Evolutionary conservation across 108 stramenopile genomes (phyloP), one percentile per base, ranked within the genome.

Genomic region (Discostella stelligeroides): DNA sequence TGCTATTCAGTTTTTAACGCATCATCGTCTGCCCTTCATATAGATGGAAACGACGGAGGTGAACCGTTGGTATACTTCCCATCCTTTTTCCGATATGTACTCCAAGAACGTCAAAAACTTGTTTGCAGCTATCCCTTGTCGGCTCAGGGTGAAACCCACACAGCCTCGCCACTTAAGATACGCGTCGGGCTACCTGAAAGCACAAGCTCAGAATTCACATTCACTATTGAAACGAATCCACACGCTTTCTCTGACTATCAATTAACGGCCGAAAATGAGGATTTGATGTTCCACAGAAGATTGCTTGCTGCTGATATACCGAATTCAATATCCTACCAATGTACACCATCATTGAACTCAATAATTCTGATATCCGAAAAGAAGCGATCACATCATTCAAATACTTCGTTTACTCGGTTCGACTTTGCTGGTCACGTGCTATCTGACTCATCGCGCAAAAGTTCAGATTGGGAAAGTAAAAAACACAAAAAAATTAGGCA

Each of bases 41-140:
- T 49, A 29, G 88, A 88, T 60, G 87, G 85, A 8, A 85, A 77
- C 59, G 76, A 84, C 66, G 87, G 88, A 2, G 63, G 39, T 24
- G 90, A 94, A 65, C 57, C 84, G 41, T 38, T 86, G 27, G 75
- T 86, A 20, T 94, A 88, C 71, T 81, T 84, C 51, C 92, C 92
- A 20, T 82, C 92, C 17, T 68, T 86, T 29, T 61, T 86, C 62
- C 82, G 85, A 10, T 17, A 63, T 4, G 37, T 85, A n/a, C 55
- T 59, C 7, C 60, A 75, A 27, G 29, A 15, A 15, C 59, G 43
- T 7, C 41, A 38, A 43, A 28, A 48, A 30, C 28, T 28, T 10
- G 29, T 28, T 38, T 17, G 48, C 5, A 23, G 72, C 37, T 12
- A 1, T 28, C 34, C 34, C 3, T 6, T 34, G 34, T 34, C 34